Percentiles rank a stretch among this genome's conserved stretches.
phyloP scores from a whole-genome alignment of 176 grass and related monocot genomes.

The Rhipidocladum racemiflorum region DNA sequence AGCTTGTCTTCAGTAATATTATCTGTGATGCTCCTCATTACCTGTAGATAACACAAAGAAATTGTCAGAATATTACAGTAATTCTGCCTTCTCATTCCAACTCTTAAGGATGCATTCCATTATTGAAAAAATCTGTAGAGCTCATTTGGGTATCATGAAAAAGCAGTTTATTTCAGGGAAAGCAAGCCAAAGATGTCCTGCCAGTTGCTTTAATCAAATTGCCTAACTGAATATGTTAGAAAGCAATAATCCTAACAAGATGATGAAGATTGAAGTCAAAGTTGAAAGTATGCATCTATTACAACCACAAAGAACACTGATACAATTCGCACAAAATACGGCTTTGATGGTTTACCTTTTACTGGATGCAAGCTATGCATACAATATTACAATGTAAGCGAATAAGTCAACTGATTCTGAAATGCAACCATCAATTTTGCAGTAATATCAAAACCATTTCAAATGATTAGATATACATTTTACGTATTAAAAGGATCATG shows the following conservation, averaged over 20 bases:
- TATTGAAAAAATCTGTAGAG: neutral
- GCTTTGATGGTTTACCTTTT: neutral
- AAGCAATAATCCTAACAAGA: neutral
- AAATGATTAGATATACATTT: conserved; percentile 6
- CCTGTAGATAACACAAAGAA: conserved; percentile 34
- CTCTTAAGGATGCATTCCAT: neutral
- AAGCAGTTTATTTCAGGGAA: neutral
- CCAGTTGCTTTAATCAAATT: neutral
- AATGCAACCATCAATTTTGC: neutral
- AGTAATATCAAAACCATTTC: neutral
- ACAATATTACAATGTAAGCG: neutral
- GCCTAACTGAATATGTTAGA: neutral
- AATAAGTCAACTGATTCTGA: neutral
- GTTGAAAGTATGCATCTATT: neutral
- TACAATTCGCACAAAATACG: neutral
- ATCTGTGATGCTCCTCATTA: conserved; percentile 89
- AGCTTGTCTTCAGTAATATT: conserved; percentile 89
- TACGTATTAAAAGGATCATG: conserved; percentile 1
- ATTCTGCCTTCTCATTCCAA: neutral
- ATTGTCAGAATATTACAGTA: neutral
- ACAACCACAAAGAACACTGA: neutral
- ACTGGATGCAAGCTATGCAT: neutral
- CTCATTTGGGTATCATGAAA: neutral
- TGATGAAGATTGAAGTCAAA: neutral
- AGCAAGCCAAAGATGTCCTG: neutral